These are phyloP conservation scores for Plasmodium vivax DNA, from an alignment of 169 alveolate species.

Conservation along the genomic window DNA sequence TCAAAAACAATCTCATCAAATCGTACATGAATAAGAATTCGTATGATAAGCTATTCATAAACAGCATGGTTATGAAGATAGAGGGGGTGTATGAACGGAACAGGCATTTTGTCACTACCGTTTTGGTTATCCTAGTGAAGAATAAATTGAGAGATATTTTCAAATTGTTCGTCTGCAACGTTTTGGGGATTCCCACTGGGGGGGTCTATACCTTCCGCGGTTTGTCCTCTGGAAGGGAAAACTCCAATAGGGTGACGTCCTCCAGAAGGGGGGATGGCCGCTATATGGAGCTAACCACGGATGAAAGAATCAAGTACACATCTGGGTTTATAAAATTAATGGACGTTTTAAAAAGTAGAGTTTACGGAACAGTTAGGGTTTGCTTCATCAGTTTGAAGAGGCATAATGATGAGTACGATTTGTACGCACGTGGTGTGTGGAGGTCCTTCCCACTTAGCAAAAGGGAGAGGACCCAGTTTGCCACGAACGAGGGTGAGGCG, in stretches of 20 bases:
- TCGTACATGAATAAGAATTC: constrained; percentile 10
- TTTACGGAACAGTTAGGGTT: neutral
- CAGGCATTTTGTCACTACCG: constrained; percentile 1
- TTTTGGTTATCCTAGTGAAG: constrained; percentile 36
- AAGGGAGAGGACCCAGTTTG: neutral
- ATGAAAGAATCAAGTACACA: neutral
- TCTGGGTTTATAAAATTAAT: constrained; percentile 15
- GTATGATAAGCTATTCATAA: constrained; percentile 13
- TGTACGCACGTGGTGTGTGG: neutral
- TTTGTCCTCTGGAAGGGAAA: neutral
- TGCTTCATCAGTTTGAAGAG: neutral
- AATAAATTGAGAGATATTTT: constrained; percentile 13
- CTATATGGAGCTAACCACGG: neutral
- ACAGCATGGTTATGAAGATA: constrained; percentile 14
- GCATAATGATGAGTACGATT: neutral
- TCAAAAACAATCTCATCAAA: constrained; percentile 26
- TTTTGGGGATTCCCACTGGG: neutral
- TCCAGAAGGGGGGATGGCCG: neutral
- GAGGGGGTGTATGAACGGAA: constrained; percentile 23
- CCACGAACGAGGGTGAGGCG: neutral
- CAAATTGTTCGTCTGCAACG: neutral
- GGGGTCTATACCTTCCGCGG: neutral
- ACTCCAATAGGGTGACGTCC: neutral
- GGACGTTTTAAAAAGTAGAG: neutral
- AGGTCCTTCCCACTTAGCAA: neutral